Evolutionary conservation across 768 basidiomycete genomes (phyloP), one percentile per base, ranked within the genome.

Genomic region (Austroboletus festivus): DNA sequence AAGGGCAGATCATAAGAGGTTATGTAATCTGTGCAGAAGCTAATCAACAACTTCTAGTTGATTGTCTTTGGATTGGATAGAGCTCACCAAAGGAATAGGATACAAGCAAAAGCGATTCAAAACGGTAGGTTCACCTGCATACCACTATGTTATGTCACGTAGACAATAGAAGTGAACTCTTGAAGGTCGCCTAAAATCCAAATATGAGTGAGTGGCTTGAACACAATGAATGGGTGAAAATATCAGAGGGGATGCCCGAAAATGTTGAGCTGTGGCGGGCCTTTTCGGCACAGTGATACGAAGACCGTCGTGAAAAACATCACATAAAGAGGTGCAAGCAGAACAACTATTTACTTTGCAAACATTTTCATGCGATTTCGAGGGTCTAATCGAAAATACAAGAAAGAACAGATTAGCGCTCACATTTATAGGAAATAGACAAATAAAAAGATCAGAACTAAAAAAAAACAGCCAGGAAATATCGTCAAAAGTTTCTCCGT

Each of bases 21-120:
- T 44, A 52, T 68, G 51, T 66, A 79, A 81, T 85, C 85, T 78
- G 74, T 47, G 82, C 81, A 76, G 62, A 73, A 74, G 80, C 82
- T 88, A 81, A 85, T 80, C 68, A 88, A 88, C 85, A 88, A 85
- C 85, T 86, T 88, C 85, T 88, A 88, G 85, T 87, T 85, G 84
- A 85, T 84, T 71, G 62, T 78, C 70, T 69, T 69, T 73, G n/a
- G n/a, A n/a, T n/a, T n/a, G n/a, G 11, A 50, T 31, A 11, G 44
- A 23, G 37, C 18, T 68, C 64, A 68, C 68, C 65, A 31, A 24
- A 38, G 19, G 15, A n/a, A n/a, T n/a, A n/a, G n/a, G n/a, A n/a
- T n/a, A n/a, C 6, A 2, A 38, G 10, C n/a, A 16, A 22, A 13
- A n/a, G 9, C 19, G 12, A 0, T 22, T 8, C n/a, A n/a, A n/a